phyloP scores from a whole-genome alignment of 176 grass and related monocot genomes.

The Pontederia paniculata region DNA sequence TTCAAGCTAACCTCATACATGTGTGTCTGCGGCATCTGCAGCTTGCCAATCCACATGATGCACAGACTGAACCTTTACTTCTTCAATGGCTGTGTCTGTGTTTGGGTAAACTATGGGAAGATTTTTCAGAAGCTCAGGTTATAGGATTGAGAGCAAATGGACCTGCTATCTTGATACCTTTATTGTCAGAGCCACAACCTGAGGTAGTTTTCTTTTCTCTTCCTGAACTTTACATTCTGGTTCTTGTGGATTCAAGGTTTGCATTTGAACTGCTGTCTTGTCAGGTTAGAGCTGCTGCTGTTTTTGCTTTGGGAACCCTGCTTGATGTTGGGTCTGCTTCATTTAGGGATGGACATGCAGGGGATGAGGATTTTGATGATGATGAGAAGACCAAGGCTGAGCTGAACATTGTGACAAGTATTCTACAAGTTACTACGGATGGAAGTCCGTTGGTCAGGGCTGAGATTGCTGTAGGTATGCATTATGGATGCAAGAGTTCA shows the following conservation, averaged over 20 bases:
- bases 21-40: constrained; percentile 80
- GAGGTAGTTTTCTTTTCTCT: constrained; percentile 42
- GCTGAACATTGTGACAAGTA: constrained; percentile 65
- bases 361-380: constrained; percentile 65
- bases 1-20: constrained; percentile 58
- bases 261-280: constrained; percentile 17
- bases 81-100: constrained; percentile 98
- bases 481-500: too few species aligned
- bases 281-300: constrained; percentile 94
- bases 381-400: constrained; percentile 82
- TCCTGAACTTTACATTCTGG: not conserved
- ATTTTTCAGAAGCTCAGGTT: constrained; percentile 75
- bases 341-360: constrained; percentile 34
- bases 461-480: constrained; percentile 85
- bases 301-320: constrained; percentile 86
- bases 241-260: not conserved
- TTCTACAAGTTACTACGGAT: constrained; percentile 70
- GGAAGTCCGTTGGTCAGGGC: constrained; percentile 88
- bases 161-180: constrained; percentile 34
- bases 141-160: constrained; percentile 49
- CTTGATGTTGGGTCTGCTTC: constrained; percentile 57
- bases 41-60: constrained; percentile 44
- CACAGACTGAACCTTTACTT: constrained; percentile 74
- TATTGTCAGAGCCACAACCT: constrained; percentile 76
- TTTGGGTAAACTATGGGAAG: constrained; percentile 96